Evolutionary conservation across 371 early-diverging fungal genomes (phyloP).

Genomic region (Chytridiales sp.): DNA sequence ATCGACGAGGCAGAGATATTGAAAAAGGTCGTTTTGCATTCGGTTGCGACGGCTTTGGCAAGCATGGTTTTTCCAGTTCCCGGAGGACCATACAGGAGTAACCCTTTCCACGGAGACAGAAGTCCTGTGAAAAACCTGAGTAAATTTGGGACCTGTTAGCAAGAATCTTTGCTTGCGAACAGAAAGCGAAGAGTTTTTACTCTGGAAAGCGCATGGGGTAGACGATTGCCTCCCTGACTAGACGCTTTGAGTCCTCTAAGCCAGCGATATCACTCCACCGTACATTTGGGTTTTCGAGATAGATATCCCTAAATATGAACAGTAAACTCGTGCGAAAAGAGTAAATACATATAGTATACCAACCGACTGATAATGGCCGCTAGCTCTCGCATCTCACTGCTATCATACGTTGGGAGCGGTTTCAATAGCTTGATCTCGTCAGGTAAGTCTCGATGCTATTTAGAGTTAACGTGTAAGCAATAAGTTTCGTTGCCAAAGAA

Average conservation of each 20-base stretch:
- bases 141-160: not conserved
- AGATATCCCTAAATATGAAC: conserved; percentile 48
- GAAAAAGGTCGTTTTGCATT: conserved; percentile 66
- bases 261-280: conserved; percentile 67
- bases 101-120: conserved; percentile 75
- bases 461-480: no score
- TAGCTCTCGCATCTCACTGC: conserved; percentile 45
- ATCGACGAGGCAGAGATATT: conserved; percentile 62
- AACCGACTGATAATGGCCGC: conserved; percentile 46
- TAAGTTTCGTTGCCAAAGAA: no score
- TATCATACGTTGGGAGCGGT: conserved; percentile 43
- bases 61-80: conserved; percentile 96
- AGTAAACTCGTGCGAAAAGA: not conserved
- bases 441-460: no score
- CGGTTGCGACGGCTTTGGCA: conserved; percentile 80
- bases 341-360: not conserved
- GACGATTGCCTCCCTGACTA: conserved; percentile 65
- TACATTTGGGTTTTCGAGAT: conserved; percentile 50
- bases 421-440: conserved; percentile 40
- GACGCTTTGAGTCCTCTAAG: conserved; percentile 55
- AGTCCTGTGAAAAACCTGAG: conserved; percentile 60
- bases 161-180: conserved; percentile 9
- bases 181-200: conserved; percentile 24
- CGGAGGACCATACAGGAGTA: conserved; percentile 92
- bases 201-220: conserved; percentile 61